A percentile compares a stretch with the other conserved stretches of the same genome.
These are phyloP conservation scores for Kazachstania viticola DNA, from an alignment of 805 yeast species.

Conservation along the genomic window DNA sequence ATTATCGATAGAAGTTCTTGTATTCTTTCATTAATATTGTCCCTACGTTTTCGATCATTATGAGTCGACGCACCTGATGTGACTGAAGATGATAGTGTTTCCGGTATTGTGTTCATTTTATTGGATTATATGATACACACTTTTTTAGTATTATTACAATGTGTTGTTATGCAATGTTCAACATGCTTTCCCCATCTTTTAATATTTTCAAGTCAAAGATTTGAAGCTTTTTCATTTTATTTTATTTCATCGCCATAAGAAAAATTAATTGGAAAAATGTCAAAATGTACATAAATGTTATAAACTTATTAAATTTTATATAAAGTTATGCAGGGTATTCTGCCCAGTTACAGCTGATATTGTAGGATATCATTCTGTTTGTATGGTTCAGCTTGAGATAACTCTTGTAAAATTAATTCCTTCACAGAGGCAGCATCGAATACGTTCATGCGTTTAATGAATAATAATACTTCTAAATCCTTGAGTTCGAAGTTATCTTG, in stretches of 20 bases:
- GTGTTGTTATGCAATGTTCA: no score
- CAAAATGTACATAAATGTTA: no score
- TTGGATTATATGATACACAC: no score
- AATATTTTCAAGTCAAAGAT: no score
- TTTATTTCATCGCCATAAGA: no score
- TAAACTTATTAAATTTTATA: no score
- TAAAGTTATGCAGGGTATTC: no score
- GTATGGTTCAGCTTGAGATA: constrained; percentile 17
- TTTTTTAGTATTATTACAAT: no score
- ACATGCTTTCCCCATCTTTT: no score
- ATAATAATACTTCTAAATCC: constrained; percentile 10
- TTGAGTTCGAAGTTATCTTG: constrained; percentile 7
- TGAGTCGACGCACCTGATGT: constrained; percentile 14
- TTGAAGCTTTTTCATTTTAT: no score
- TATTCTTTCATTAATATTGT: constrained; percentile 46
- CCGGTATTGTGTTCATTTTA: constrained; percentile 9
- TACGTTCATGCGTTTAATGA: constrained; percentile 7
- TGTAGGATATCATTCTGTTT: constrained; percentile 16
- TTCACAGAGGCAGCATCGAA: constrained; percentile 6
- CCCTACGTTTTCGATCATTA: constrained; percentile 38
- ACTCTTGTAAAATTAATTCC: constrained; percentile 11
- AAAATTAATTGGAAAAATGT: no score
- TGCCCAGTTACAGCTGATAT: constrained; percentile 16
- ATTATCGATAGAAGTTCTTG: constrained; percentile 38
- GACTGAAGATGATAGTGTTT: constrained; percentile 12